phyloP scores from a whole-genome alignment of 192 early-diverging fungal species.

The Coemansia sp. region DNA sequence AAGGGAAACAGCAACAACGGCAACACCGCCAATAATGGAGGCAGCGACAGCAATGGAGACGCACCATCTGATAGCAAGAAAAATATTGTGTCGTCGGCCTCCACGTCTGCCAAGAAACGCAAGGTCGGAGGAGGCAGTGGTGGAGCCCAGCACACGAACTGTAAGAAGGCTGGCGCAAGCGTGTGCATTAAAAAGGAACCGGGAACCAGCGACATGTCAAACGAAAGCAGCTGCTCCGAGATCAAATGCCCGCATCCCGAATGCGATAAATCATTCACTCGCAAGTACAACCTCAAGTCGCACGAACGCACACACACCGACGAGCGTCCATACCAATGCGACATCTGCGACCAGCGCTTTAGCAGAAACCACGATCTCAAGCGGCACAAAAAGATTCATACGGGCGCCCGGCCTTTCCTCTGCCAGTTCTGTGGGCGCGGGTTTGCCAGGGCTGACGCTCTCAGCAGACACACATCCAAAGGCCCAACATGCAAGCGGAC shows the following conservation, averaged over 20 bases:
- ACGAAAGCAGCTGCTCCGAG: conserved; percentile 28
- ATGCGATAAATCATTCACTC: conserved; percentile 83
- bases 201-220: neutral
- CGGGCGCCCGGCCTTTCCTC: conserved; percentile 60
- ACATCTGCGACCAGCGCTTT: conserved; percentile 67
- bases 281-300: conserved; percentile 85
- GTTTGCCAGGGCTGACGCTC: conserved; percentile 52
- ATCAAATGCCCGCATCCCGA: conserved; percentile 66
- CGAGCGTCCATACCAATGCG: conserved; percentile 71
- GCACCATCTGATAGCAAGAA: neutral
- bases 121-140: conserved; percentile 4
- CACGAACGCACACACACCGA: conserved; percentile 80
- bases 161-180: neutral
- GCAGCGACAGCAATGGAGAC: neutral
- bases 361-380: conserved; percentile 78
- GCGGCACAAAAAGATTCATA: conserved; percentile 71
- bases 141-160: neutral
- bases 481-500: conserved; percentile 53
- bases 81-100: neutral
- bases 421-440: conserved; percentile 58
- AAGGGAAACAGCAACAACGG: neutral
- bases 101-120: conserved; percentile 21
- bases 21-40: neutral
- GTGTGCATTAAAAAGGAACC: neutral
- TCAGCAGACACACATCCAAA: conserved; percentile 49